Conservation (phyloP, 345 rosid genomes). For the Laguncularia racemosa region DNA sequence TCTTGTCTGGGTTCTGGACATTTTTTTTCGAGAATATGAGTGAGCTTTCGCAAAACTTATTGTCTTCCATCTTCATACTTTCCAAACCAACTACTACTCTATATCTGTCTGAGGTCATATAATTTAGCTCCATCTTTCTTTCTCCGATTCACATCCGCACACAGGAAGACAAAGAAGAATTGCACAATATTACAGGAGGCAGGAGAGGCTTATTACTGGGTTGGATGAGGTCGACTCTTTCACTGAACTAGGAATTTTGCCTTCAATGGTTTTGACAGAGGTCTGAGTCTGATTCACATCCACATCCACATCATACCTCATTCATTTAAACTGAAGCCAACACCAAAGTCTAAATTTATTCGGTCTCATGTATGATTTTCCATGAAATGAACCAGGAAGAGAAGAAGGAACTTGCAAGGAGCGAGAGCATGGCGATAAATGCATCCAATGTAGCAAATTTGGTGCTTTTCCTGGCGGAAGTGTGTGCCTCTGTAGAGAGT, state of each 20-base stretch:
- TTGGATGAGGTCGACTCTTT: constrained; percentile 41
- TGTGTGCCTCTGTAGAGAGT: constrained; percentile 22
- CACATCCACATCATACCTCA: no score
- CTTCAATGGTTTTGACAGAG: constrained; percentile 24
- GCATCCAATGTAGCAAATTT: constrained; percentile 37
- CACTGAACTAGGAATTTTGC: constrained; percentile 35
- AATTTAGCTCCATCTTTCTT: no score
- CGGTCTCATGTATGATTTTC: neutral
- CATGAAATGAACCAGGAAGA: constrained; percentile 25
- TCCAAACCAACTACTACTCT: neutral
- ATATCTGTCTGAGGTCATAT: no score
- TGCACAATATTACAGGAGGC: constrained; percentile 36
- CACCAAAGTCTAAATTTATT: no score
- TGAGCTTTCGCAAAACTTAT: constrained; percentile 3
- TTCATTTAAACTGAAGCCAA: no score
- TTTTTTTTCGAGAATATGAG: constrained; percentile 13
- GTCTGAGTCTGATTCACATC: no score
- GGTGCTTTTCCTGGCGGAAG: constrained; percentile 35
- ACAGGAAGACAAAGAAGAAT: constrained; percentile 27
- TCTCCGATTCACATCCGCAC: no score
- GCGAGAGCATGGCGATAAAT: constrained; percentile 24
- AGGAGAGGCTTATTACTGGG: constrained; percentile 33
- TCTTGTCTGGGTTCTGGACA: constrained; percentile 14
- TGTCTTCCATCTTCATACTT: neutral
- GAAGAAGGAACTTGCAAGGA: constrained; percentile 17